phyloP scores from a whole-genome alignment of 305 asterid species.

The Ilex paraguariensis region DNA sequence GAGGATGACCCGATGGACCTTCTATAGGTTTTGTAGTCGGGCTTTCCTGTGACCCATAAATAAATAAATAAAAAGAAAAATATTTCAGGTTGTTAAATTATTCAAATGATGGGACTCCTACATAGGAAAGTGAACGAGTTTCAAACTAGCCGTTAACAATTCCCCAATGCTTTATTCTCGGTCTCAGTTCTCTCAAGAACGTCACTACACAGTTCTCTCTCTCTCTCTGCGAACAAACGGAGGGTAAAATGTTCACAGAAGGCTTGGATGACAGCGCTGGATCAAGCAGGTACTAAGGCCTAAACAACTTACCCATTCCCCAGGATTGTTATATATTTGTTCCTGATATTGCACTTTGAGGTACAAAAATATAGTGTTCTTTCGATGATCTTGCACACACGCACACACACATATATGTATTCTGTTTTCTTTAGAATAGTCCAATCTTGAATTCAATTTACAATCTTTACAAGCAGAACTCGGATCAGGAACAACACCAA shows the following conservation, averaged over 20 bases:
- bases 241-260: slow-evolving; percentile 66
- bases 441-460: slow-evolving; percentile 8
- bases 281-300: slow-evolving; percentile 57
- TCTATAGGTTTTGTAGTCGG: no score
- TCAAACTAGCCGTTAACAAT: slow-evolving; percentile 71
- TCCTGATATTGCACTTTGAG: background rate
- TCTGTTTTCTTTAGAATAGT: no score
- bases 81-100: no score
- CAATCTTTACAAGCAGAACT: slow-evolving; percentile 40
- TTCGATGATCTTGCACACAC: background rate
- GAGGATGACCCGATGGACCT: no score
- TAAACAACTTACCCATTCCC: slow-evolving; percentile 1
- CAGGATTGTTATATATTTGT: no score
- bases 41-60: no score
- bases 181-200: background rate
- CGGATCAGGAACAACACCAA: slow-evolving; percentile 44
- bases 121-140: slow-evolving; percentile 7
- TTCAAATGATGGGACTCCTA: no score
- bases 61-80: no score
- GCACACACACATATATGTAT: no score
- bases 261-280: slow-evolving; percentile 93
- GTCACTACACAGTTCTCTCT: slow-evolving; percentile 7
- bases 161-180: slow-evolving; percentile 11
- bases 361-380: background rate
- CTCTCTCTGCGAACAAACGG: slow-evolving; percentile 7